These are phyloP conservation scores for Pelargonium nanum DNA, from an alignment of 345 rosid species.

Conservation along the genomic window DNA sequence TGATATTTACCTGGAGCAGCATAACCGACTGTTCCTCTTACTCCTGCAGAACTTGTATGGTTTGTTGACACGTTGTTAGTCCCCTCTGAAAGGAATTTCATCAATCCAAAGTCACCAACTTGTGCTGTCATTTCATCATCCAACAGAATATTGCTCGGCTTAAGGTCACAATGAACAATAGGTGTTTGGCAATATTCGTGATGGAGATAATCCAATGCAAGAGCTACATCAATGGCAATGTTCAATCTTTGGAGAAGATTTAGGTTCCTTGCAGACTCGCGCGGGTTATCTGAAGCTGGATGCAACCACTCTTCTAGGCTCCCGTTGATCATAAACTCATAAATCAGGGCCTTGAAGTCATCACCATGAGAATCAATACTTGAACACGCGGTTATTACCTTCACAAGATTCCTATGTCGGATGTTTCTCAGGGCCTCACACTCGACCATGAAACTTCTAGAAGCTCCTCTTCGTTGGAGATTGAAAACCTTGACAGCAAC, in stretches of 20 bases:
- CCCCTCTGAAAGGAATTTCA: neutral
- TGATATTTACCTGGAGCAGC: neutral
- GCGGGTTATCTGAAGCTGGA: neutral
- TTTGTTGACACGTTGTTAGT: neutral
- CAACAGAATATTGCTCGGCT: neutral
- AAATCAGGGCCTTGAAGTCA: neutral
- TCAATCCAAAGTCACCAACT: neutral
- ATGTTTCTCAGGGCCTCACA: neutral
- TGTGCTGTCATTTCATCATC: neutral
- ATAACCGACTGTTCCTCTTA: neutral
- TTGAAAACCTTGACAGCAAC: slow-evolving; percentile 15
- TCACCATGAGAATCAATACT: neutral
- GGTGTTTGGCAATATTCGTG: neutral
- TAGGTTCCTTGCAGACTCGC: neutral
- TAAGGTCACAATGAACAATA: neutral
- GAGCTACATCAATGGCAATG: neutral
- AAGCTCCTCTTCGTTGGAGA: slow-evolving; percentile 1
- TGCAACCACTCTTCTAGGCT: neutral
- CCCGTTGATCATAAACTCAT: neutral
- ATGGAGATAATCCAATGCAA: neutral
- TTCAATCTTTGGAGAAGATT: neutral
- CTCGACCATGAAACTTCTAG: neutral
- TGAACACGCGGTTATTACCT: neutral
- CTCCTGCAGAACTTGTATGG: neutral
- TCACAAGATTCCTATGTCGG: neutral